Base-by-base conservation (phyloP, 1,139 yeast genomes). In the Blastobotrys serpentis region DNA sequence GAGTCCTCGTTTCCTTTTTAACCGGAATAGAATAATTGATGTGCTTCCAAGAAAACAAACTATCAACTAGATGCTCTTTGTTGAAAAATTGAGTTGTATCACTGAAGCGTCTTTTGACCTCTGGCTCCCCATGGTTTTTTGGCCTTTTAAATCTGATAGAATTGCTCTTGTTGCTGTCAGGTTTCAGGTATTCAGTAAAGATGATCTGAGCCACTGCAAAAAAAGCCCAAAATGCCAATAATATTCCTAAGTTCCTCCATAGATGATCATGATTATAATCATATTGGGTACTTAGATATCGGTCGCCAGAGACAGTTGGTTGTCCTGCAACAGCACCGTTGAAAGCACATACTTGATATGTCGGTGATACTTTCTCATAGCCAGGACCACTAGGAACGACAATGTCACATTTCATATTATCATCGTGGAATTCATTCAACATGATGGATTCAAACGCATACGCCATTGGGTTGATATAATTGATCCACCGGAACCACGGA, bases 401-500 rank as follows among this genome's bases (percentile, higher is more conserved):
- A 29, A 42, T 42, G 14, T 56, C 51, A 61, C 81, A 77, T 10
- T 54, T 51, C 61, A 73, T 74, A 4, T 61, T 59, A 30, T 75
- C 64, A 10, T 65, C 68, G 54, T 68, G 70, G 56, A 76, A 74
- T 52, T 77, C 81, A 50, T 75, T 75, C 16, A 68, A 58, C 68
- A 77, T 68, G 53, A 76, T 57, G 1, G 77, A 56, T 56, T 76
- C 81, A 48, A 62, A 75, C 62, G 13, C 75, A 52, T 75, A 77
- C 26, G 71, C 70, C 32, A 76, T 65, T 0, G 81, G 81, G 55
- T 77, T 71, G 39, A 76, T 61, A 56, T 73, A 76, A 50, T 68
- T 69, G 43, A 77, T 68, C 81, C 81, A 77, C 55, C 73, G 66
- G 47, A 75, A 72, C 81, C 81, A 77, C 3, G 74, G 77, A 50